Evolutionary conservation across 495 filamentous ascomycete genomes (phyloP), one percentile per base, ranked within the genome.

Genomic region (Tricharina praecox): DNA sequence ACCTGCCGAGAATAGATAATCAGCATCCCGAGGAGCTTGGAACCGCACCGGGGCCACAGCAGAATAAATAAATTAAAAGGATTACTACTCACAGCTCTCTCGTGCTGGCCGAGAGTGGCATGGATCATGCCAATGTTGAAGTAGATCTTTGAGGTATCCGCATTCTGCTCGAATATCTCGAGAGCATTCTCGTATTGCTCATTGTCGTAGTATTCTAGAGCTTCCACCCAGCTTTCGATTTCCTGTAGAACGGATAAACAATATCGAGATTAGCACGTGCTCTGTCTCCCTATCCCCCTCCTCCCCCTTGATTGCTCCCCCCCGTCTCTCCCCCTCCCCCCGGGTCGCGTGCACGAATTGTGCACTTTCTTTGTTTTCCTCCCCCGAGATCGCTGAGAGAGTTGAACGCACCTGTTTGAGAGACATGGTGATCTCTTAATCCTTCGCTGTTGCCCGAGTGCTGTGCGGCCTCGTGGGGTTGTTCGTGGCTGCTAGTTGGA

Each of bases 101-200:
- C 82, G 68, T 99, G 90, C 61, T 95, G 82, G 50, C 90, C 92
- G n/a, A 99, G 67, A 0, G 90, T 96, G 8, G 90, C 90, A 72
- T 90, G 84, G 62, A 99, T 96, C 40, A 99, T 90, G 45, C 92
- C 90, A 66, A 86, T 90, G 62, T 99, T 99, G 71, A 99, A 99
- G 34, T 92, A 69, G 49, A 99, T 99, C 70, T 94, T 96, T 42
- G 92, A 95, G 2, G 90, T 99, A 62, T 96, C 92, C 45, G 85
- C 71, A 57, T 96, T 94, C 47, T 68, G 70, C 43, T 82, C 81
- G 59, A 97, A 99, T 47, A 76, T 70, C 54, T 73, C 73, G 48
- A 96, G 63, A 3, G 92, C 74, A 51, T 82, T 75, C 51, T 94
- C 90, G 64, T 92, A 96, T 56, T 96, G 84, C 67, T 94, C 88